Percentiles rank a stretch among this genome's conserved stretches.
Conservation (phyloP, 768 basidiomycete species). For the Auricularia sp. region DNA sequence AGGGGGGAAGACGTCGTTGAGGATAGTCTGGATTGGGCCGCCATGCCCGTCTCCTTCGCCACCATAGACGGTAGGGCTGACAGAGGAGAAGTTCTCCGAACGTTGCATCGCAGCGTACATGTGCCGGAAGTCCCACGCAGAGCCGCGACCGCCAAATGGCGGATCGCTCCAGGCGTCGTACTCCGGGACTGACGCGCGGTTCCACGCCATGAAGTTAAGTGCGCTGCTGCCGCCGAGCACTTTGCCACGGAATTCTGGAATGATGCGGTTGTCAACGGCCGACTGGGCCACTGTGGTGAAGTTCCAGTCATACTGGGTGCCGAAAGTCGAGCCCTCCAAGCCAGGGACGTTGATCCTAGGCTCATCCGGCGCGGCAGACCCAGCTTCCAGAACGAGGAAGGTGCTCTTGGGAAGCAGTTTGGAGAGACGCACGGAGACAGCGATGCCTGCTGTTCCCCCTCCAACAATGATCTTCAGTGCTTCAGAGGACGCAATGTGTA, state of each 20-base stretch:
- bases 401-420: too few relatives aligned
- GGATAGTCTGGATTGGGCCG: too few relatives aligned
- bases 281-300: constrained; percentile 8
- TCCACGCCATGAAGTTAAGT: constrained; percentile 7
- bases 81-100: too few relatives aligned
- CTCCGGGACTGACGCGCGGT: constrained; percentile 6
- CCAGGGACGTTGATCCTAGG: not conserved
- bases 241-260: constrained; percentile 3
- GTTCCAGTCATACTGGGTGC: not conserved
- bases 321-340: not conserved
- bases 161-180: constrained; percentile 4
- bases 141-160: not conserved
- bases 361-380: not conserved
- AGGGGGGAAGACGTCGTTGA: too few relatives aligned
- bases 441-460: too few relatives aligned
- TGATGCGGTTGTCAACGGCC: not conserved
- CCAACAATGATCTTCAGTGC: not conserved
- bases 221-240: constrained; percentile 7
- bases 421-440: too few relatives aligned
- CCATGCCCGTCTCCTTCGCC: too few relatives aligned
- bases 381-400: too few relatives aligned
- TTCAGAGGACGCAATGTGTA: too few relatives aligned
- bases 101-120: too few relatives aligned
- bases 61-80: too few relatives aligned
- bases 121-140: not conserved